Base-by-base conservation (phyloP, 805 yeast species). In the Starmerella davenportii region DNA sequence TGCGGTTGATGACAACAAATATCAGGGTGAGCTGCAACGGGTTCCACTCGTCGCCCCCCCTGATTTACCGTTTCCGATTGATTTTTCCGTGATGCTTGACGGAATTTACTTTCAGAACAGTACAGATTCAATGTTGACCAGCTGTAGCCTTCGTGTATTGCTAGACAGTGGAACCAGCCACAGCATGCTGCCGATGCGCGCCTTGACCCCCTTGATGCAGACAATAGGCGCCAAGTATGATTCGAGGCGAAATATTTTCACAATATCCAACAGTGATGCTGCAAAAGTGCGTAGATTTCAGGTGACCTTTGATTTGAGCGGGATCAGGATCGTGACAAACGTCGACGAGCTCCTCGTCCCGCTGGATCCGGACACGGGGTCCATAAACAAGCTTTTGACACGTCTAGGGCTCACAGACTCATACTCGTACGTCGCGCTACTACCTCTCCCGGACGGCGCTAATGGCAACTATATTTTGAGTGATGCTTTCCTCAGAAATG, bases 161-260 rank as follows among this genome's bases (percentile, higher is more conserved):
- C 54, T 74, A 24, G 79, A 74, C 51, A 63, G 75, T 1, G 75
- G 78, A 16, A 62, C 76, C 5, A 62, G 75, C 4, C 51, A 63
- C 20, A 52, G 64, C 16, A 66, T 65, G 46, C 52, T 71, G 30
- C 75, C 75, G 3, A 21, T 40, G 17, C 34, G 36, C 14, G 15
- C 47, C 2, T 32, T 44, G 1, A 35, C 25, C 2, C 44, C 48
- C 1, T 17, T 50, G 14, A 42, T 39, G 32, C 30, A 35, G 2
- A 27, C 38, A 4, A 16, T 50, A 1, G 46, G 44, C 1, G 50
- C 48, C 11, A 21, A 17, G 11, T 30, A 16, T n/a, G 39, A 40
- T 21, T 21, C 20, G 3, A 15, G 15, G 9, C 16, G 31, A n/a
- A 39, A 41, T 3, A 31, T 40, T 16, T 50, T 33, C 31, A 19